Conservation (phyloP, 257 asterid species). For the Solanum piurae region DNA sequence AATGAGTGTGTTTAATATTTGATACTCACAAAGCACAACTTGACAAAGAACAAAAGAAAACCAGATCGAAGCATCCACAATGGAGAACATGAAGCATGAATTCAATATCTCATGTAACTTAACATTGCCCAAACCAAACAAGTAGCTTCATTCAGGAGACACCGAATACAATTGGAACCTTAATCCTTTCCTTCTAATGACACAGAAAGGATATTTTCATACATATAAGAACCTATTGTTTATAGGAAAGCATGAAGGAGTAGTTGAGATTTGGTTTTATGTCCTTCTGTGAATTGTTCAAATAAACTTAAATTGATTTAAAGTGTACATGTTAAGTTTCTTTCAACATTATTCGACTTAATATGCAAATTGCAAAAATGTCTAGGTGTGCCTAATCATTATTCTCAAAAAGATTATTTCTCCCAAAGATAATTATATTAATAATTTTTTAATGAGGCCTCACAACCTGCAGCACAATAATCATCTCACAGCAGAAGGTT, state of each 20-base stretch:
- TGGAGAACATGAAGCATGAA: neutral
- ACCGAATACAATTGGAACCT: neutral
- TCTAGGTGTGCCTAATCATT: neutral
- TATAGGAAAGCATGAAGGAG: neutral
- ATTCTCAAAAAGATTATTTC: neutral
- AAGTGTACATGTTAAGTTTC: neutral
- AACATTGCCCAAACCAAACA: neutral
- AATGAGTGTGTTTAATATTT: neutral
- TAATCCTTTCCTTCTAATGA: neutral
- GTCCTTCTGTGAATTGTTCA: neutral
- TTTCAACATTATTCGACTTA: neutral
- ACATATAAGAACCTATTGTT: neutral
- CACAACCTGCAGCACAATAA: neutral
- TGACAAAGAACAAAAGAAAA: neutral
- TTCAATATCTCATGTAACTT: neutral
- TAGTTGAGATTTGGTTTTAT: neutral
- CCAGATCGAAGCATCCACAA: neutral
- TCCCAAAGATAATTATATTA: neutral
- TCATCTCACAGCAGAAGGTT: neutral
- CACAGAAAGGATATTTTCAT: neutral
- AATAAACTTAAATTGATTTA: neutral
- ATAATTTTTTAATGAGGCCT: neutral
- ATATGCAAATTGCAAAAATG: neutral
- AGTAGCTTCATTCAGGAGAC: neutral
- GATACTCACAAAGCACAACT: neutral